Base-by-base conservation (phyloP, 2,329 filamentous ascomycete genomes). In the Aspergillus transmontanensis region DNA sequence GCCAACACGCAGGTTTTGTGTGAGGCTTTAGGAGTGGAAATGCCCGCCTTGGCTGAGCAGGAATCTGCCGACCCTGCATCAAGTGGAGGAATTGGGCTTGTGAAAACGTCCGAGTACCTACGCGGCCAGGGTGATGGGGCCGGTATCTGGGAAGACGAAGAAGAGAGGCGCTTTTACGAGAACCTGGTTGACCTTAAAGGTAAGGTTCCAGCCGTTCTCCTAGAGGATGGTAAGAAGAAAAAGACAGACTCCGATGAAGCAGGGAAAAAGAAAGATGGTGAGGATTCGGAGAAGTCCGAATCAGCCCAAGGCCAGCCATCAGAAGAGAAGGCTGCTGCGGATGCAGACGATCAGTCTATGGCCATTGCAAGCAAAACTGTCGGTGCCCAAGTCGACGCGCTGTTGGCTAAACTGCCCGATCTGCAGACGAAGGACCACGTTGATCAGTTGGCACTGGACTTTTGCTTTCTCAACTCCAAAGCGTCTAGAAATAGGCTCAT, bases 71-170 rank as follows among this genome's bases (percentile, higher is more conserved):
- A 90, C 50, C 83, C 85, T 36, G 80, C 85, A 28, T 85, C 87
- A 0, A 90, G 91, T 72, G 89, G 92, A 59, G 90, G 90, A 1
- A 97, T 99, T 71, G 95, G 95, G 39, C 86, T 98, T 45, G 91
- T 98, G 70, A 98, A 97, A 80, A 91, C 94, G 12, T 92, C 93
- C 0, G 94, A 98, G 70, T 98, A 97, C 73, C 83, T 98, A 45
- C 90, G 93, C 43, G 94, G 93, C 14, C 92, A 96, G 75, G 90
- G 90, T 26, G 94, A 98, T 63, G 94, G 93, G 23, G 87, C 94
- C 28, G 95, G 95, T 0, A 98, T 99, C 66, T 99, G 95, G 95
- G 94, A 97, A 80, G 95, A 99, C 71, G 95, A 99, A 74, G 95
- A 99, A 60, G 94, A 99, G 79, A 89, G 95, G 64, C 91, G 95